Evolutionary conservation across 306 rosid species (phyloP).

Genomic region (Cucumis hystrix): DNA sequence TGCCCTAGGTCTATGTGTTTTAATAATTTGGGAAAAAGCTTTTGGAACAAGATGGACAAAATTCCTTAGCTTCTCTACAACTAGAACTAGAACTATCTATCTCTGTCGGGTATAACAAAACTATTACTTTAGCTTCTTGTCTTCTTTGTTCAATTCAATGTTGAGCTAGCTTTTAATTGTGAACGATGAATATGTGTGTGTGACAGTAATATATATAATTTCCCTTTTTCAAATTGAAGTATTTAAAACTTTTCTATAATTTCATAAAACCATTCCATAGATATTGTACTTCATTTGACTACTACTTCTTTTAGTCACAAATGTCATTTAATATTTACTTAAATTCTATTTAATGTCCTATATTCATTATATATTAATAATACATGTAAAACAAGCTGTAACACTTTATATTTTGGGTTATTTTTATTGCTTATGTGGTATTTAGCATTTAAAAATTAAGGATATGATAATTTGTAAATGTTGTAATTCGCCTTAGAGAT

Average conservation of each 20-base stretch:
- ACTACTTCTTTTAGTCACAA: neutral
- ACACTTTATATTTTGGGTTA: neutral
- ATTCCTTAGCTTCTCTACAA: neutral
- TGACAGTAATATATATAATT: neutral
- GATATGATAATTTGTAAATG: neutral
- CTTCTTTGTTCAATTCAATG: neutral
- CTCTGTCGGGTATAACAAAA: no score
- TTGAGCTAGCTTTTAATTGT: neutral
- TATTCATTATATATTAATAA: neutral
- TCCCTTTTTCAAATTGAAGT: neutral
- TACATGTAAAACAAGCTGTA: neutral
- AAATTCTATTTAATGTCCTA: neutral
- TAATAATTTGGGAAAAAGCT: no score
- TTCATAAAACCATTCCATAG: neutral
- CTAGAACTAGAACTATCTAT: neutral
- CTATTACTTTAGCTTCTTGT: neutral
- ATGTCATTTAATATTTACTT: neutral
- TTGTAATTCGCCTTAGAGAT: neutral
- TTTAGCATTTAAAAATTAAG: neutral
- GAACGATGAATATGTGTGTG: neutral
- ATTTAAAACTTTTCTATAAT: neutral
- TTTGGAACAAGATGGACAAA: neutral
- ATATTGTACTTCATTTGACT: neutral
- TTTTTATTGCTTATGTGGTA: neutral
- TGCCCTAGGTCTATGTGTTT: neutral